Evolutionary conservation across 805 yeast genomes (phyloP).

Genomic region (Wickerhamiella spandovensis): DNA sequence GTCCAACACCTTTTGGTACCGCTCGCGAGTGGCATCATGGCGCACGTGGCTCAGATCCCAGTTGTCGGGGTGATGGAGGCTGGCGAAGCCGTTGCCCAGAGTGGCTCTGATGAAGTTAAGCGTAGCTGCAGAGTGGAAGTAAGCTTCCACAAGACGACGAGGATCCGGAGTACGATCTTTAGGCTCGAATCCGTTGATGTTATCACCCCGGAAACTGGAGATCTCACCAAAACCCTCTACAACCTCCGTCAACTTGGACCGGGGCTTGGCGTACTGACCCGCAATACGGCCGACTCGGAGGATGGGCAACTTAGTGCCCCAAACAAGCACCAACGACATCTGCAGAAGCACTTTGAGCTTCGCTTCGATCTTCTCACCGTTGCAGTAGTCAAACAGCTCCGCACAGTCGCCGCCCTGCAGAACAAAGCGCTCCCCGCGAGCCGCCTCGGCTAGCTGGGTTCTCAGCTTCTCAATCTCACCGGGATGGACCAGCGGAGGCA

Average conservation of each 20-base stretch:
- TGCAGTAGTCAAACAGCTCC: constrained; percentile 32
- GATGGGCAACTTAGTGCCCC: constrained; percentile 31
- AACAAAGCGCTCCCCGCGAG: constrained; percentile 31
- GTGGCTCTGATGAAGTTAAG: constrained; percentile 28
- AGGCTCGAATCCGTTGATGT: constrained; percentile 30
- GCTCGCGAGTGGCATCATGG: constrained; percentile 24
- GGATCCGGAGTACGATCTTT: constrained; percentile 30
- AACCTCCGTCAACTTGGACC: constrained; percentile 31
- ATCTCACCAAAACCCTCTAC: constrained; percentile 27
- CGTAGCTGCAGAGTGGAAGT: constrained; percentile 34
- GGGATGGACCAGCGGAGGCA: constrained; percentile 32
- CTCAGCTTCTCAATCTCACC: constrained; percentile 26
- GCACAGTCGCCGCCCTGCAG: constrained; percentile 35
- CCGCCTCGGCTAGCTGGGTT: constrained; percentile 27
- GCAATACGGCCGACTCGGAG: constrained; percentile 32
- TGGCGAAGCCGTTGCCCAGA: constrained; percentile 29
- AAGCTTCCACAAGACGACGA: constrained; percentile 28
- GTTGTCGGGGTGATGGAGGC: constrained; percentile 27
- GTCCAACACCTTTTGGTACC: constrained; percentile 28
- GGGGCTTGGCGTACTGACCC: constrained; percentile 34
- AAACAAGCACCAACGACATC: constrained; percentile 31
- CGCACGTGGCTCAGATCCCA: constrained; percentile 32
- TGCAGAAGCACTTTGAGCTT: constrained; percentile 31
- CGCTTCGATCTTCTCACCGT: constrained; percentile 27
- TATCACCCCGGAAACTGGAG: constrained; percentile 32